Evolutionary conservation across 2,329 filamentous ascomycete species (phyloP), one percentile per base, ranked within the genome.

Genomic region (Curvularia verruculosa): DNA sequence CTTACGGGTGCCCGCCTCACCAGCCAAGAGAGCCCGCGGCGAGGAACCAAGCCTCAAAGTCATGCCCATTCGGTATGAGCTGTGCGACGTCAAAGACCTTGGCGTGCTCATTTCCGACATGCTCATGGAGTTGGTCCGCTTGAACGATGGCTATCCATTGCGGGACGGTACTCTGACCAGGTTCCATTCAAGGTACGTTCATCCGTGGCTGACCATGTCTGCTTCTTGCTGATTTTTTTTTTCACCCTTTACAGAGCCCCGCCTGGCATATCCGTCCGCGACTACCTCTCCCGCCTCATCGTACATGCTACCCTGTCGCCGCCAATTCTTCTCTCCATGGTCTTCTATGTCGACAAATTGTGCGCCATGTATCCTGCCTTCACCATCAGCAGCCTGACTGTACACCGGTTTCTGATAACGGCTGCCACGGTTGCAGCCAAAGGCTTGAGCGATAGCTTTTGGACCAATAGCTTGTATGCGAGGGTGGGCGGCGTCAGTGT

Each of bases 401-500:
- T 99, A 3, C 95, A 99, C 79, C 92, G 95, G 8, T 99, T 98
- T 72, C 84, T 99, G 9, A 99, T 99, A 65, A 95, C 94, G 1
- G 92, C 93, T 19, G 94, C 93, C 9, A 97, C 95, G 0, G 95
- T 99, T 4, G 95, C 94, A 6, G 92, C 93, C 54, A 99, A 99
- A 77, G 95, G 95, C 0, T 84, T 99, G 12, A 97, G 92, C 29
- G 95, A 99, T 76, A 92, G 90, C 28, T 99, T 99, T 75, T 97
- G 95, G 92, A 98, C 96, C 61, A 99, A 99, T 77, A 91, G 91
- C 26, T 96, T 94, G 0, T 99, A 99, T 74, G 93, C 95, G 36
- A 85, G 92, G 53, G 93, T 99, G 0, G 95, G 95, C 5, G 95
- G 95, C 61, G 92, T 99, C 48, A 92, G 91, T 64, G 84, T 97